Evolutionary conservation across 768 basidiomycete species (phyloP), one percentile per base, ranked within the genome.

Genomic region (Panellus pusillus): DNA sequence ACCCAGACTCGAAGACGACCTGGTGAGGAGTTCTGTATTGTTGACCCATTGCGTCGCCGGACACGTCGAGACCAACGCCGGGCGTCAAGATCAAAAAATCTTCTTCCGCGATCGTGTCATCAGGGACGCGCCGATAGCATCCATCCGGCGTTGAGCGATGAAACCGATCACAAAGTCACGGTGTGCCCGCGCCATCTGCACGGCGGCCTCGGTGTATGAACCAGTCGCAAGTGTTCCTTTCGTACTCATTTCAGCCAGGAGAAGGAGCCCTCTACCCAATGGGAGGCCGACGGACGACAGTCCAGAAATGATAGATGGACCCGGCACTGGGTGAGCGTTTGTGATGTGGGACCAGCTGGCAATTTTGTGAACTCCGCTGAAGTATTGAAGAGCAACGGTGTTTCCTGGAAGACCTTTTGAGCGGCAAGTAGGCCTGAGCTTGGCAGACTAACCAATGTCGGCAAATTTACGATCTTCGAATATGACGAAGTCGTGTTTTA

Each of bases 401-500:
- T 98, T 98, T 40, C 97, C 97, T 99, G 59, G 14, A 29, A n/a
- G 13, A 14, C 3, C 7, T 12, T 13, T 44, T 66, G 48, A 52
- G 46, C 32, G 42, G 24, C n/a, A 14, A 44, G n/a, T 44, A 55
- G 52, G 9, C 46, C 2, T 9, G 47, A 19, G 9, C 24, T 32
- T 13, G 14, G 8, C 8, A 55, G 13, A 62, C 80, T 63, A 58
- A 94, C 96, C 96, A 47, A 99, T 98, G 70, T 99, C 97, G 4
- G 97, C 96, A 64, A 99, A 99, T 71, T 99, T 99, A 60, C 97
- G 79, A 74, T 99, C 97, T 74, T 98, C 97, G 63, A 98, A 99
- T 63, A 98, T 94, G 47, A 96, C 70, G 73, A 98, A 99, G 65
- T 97, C 92, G 58, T 97, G 84, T 67, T 89, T 87, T 42, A 71